Evolutionary conservation across 176 grass and related monocot species (phyloP).

Genomic region (Areca catechu): DNA sequence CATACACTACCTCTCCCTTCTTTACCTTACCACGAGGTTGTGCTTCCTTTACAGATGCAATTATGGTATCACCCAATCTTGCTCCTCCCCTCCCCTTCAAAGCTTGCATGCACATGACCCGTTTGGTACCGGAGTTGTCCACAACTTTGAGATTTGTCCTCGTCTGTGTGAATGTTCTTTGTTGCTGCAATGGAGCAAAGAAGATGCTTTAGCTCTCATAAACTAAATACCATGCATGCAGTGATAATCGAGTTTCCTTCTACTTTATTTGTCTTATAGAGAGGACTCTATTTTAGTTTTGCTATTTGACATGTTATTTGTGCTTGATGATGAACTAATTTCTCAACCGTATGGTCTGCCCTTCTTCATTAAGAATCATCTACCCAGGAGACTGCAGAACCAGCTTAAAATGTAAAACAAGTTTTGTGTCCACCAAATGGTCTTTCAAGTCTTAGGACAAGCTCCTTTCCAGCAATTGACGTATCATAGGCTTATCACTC

Average conservation of each 20-base stretch:
- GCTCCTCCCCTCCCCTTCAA: conserved; percentile 72
- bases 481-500: no score
- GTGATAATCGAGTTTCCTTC: background rate
- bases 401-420: no score
- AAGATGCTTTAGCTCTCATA: background rate
- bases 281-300: no score
- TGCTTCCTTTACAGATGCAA: conserved; percentile 89
- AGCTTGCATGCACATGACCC: conserved; percentile 89
- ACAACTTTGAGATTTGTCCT: conserved; percentile 94
- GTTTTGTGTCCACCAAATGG: no score
- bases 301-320: no score
- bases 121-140: conserved; percentile 87
- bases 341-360: no score
- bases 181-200: conserved; percentile 50
- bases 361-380: no score
- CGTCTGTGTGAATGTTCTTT: conserved; percentile 99
- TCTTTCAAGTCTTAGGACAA: no score
- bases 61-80: conserved; percentile 68
- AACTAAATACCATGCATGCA: background rate
- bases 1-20: conserved; percentile 94
- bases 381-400: no score
- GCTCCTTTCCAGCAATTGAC: no score
- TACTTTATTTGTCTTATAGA: no score
- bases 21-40: conserved; percentile 88
- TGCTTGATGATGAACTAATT: no score